These are phyloP conservation scores for Aureobasidium sp. DNA, from an alignment of 2,329 filamentous ascomycete species.

Conservation along the genomic window DNA sequence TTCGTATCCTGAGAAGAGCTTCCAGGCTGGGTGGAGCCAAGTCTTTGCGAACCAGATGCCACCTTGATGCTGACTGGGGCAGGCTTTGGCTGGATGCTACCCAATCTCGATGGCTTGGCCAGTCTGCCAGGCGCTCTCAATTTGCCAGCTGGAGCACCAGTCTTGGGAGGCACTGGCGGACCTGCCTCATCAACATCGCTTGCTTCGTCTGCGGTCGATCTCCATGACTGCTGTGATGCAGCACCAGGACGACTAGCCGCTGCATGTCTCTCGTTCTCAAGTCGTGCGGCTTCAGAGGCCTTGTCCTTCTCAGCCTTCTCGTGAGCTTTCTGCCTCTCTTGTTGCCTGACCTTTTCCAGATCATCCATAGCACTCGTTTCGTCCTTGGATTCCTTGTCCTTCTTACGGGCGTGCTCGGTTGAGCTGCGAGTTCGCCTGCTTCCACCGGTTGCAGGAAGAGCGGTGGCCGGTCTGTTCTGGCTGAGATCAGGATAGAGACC, in stretches of 20 bases:
- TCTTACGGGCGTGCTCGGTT: constrained; percentile 56
- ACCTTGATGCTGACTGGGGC: constrained; percentile 67
- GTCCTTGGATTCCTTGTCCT: constrained; percentile 56
- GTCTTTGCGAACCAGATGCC: constrained; percentile 39
- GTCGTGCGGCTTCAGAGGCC: constrained; percentile 30
- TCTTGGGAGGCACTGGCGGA: constrained; percentile 54
- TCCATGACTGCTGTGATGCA: constrained; percentile 19
- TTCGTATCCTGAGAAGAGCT: constrained; percentile 23
- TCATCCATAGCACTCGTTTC: constrained; percentile 55
- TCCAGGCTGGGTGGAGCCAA: constrained; percentile 19
- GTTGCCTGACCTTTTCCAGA: constrained; percentile 60
- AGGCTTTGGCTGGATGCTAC: constrained; percentile 53
- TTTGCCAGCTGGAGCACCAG: constrained; percentile 34
- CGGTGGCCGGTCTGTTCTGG: background rate
- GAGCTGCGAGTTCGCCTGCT: constrained; percentile 51
- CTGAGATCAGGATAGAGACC: constrained; percentile 24
- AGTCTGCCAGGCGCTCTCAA: constrained; percentile 29
- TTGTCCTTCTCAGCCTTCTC: constrained; percentile 45
- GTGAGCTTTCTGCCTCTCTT: constrained; percentile 61
- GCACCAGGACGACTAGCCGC: constrained; percentile 13
- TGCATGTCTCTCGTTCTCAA: constrained; percentile 29
- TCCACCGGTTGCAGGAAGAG: constrained; percentile 19
- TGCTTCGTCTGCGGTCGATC: constrained; percentile 30
- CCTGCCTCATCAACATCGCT: constrained; percentile 49
- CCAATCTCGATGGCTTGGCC: constrained; percentile 36